Conservation (phyloP, 176 grass and related monocot genomes). For the Rhynchospora pubera region DNA sequence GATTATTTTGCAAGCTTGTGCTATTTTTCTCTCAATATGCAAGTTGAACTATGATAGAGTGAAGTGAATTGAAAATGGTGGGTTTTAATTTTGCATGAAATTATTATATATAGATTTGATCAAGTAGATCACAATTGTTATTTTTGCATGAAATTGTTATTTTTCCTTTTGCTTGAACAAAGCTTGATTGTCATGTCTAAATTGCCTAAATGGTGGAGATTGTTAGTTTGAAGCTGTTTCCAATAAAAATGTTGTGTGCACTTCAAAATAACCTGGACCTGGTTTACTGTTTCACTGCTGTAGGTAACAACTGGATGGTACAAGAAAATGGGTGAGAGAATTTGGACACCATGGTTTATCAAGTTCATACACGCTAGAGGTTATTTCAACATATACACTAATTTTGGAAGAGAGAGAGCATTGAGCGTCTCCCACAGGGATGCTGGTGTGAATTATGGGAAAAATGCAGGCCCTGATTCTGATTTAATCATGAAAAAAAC, state of each 20-base stretch:
- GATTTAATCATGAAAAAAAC: conserved; percentile 54
- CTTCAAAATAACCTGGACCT: background rate
- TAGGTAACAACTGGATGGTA: conserved; percentile 98
- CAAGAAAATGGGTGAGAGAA: conserved; percentile 92
- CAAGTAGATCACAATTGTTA: background rate
- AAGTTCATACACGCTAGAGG: conserved; percentile 85
- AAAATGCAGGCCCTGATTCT: conserved; percentile 88
- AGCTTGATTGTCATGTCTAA: background rate
- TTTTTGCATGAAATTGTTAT: too few species aligned
- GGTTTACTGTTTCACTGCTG: conserved; percentile 10
- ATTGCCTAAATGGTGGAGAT: background rate
- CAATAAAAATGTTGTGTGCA: conserved; percentile 7
- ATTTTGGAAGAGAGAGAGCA: conserved; percentile 74
- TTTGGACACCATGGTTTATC: conserved; percentile 99
- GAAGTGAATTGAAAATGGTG: background rate
- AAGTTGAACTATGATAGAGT: background rate
- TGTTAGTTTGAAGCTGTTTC: background rate
- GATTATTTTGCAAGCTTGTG: background rate
- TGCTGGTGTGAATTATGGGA: conserved; percentile 89
- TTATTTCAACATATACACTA: conserved; percentile 96
- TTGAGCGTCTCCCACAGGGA: conserved; percentile 86
- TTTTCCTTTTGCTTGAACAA: background rate
- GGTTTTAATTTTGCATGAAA: background rate
- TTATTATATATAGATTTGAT: background rate
- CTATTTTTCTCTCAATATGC: background rate